Conservation (phyloP, 1,284 basidiomycete species). For the Ustilago vetiveriae region DNA sequence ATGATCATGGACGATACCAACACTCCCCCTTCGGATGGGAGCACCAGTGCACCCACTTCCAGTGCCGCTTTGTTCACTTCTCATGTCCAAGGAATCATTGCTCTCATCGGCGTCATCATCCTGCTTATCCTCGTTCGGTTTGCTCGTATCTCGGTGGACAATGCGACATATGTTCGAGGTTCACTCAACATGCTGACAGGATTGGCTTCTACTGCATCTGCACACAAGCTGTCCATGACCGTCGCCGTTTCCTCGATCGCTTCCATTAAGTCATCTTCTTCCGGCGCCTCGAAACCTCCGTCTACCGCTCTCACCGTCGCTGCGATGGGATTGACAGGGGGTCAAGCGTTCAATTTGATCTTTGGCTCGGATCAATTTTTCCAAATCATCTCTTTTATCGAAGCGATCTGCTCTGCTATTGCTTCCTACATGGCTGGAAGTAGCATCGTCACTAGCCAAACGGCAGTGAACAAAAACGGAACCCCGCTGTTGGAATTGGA, state of each 20-base stretch:
- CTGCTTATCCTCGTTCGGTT: constrained; percentile 39
- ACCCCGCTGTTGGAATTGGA: constrained; percentile 30
- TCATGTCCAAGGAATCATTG: constrained; percentile 40
- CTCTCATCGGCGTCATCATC: constrained; percentile 40
- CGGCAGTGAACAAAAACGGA: constrained; percentile 19
- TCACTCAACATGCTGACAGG: constrained; percentile 49
- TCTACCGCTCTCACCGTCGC: constrained; percentile 23
- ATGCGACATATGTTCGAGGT: constrained; percentile 42
- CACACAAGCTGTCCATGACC: constrained; percentile 47
- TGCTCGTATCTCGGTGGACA: constrained; percentile 27
- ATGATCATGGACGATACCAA: constrained; percentile 42
- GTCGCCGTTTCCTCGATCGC: constrained; percentile 36
- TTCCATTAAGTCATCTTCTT: constrained; percentile 7
- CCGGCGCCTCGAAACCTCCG: constrained; percentile 16
- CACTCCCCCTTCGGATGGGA: neutral
- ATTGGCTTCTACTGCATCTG: constrained; percentile 32
- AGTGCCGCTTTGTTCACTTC: constrained; percentile 28
- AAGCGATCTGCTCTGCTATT: constrained; percentile 40
- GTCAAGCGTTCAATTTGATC: constrained; percentile 41
- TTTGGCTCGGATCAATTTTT: constrained; percentile 47
- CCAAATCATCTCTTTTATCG: constrained; percentile 40
- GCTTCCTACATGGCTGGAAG: constrained; percentile 43
- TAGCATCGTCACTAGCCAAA: constrained; percentile 20
- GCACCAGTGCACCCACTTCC: neutral
- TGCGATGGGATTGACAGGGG: constrained; percentile 27